Evolutionary conservation across 106 monocot species (phyloP).

Genomic region (Vanilla planifolia): DNA sequence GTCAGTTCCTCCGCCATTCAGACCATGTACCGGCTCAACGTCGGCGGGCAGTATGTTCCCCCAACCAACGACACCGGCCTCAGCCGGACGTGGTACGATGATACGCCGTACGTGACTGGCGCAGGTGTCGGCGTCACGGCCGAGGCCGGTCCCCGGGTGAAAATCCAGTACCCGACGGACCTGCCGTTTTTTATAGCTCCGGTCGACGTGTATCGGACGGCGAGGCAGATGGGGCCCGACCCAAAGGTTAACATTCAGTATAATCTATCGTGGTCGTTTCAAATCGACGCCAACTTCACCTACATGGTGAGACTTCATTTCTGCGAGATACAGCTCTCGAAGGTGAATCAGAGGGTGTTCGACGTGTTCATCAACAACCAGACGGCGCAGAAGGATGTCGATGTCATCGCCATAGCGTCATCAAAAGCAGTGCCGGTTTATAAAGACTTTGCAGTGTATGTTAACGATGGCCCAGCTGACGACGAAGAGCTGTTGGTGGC

Average conservation of each 20-base stretch:
- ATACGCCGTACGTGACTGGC: slow-evolving; percentile 8
- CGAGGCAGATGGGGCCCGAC: slow-evolving; percentile 79
- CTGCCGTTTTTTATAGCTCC: slow-evolving; percentile 42
- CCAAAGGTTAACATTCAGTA: slow-evolving; percentile 52
- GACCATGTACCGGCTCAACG: slow-evolving; percentile 80
- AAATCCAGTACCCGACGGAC: slow-evolving; percentile 23
- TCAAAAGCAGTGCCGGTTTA: slow-evolving; percentile 38
- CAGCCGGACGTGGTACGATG: slow-evolving; percentile 22
- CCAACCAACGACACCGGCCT: slow-evolving; percentile 16
- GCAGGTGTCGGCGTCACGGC: slow-evolving; percentile 6
- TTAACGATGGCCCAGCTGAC: slow-evolving; percentile 27
- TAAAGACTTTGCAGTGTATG: slow-evolving; percentile 60
- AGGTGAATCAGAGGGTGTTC: slow-evolving; percentile 75
- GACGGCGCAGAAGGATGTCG: slow-evolving; percentile 60
- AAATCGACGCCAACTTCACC: slow-evolving; percentile 74
- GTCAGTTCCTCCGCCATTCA: slow-evolving; percentile 25
- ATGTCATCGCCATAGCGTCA: slow-evolving; percentile 61
- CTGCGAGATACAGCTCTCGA: slow-evolving; percentile 56
- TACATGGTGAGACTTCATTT: slow-evolving; percentile 85
- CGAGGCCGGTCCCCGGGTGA: slow-evolving; percentile 4
- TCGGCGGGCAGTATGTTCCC: slow-evolving; percentile 22
- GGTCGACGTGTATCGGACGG: slow-evolving; percentile 46
- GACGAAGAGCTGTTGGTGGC: slow-evolving; percentile 65
- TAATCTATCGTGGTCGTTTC: slow-evolving; percentile 81
- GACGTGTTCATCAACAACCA: slow-evolving; percentile 76